Percentiles rank a stretch among this genome's conserved stretches.
Evolutionary conservation across 2,329 filamentous ascomycete species (phyloP).

Genomic region (Salinomyces thailandicus): DNA sequence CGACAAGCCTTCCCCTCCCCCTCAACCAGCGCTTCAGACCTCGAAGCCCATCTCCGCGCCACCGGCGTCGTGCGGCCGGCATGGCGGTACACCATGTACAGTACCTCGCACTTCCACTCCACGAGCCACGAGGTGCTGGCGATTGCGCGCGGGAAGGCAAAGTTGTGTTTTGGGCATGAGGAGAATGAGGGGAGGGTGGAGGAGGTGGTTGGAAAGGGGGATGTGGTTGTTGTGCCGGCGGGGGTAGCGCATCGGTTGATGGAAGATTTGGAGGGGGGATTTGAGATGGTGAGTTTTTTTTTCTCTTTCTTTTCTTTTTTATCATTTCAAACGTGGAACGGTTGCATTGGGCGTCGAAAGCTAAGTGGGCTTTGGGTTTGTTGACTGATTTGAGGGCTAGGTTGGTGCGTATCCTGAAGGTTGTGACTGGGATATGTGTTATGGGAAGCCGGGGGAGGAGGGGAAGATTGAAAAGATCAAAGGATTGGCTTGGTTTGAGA

Average conservation of each 20-base stretch:
- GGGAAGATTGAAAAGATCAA: constrained; percentile 40
- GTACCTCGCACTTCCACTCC: constrained; percentile 55
- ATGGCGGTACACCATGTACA: constrained; percentile 62
- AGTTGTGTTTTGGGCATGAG: constrained; percentile 53
- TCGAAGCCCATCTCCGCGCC: constrained; percentile 46
- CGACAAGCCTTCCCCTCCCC: constrained; percentile 44
- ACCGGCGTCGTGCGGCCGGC: constrained; percentile 50
- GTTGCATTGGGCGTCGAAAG: too few relatives aligned
- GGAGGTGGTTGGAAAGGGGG: constrained; percentile 45
- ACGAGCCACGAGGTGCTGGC: constrained; percentile 57
- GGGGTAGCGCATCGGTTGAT: constrained; percentile 55
- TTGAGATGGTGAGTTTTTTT: constrained; percentile 47
- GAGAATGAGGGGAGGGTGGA: constrained; percentile 49
- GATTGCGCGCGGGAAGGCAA: constrained; percentile 48
- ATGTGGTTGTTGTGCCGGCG: constrained; percentile 55
- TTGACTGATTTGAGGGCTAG: constrained; percentile 1
- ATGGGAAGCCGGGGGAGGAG: constrained; percentile 50
- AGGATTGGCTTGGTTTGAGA: constrained; percentile 46
- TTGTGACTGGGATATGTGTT: constrained; percentile 60
- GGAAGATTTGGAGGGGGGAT: constrained; percentile 45
- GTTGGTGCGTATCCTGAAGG: constrained; percentile 50
- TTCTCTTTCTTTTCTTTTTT: background rate
- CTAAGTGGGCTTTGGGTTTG: too few relatives aligned
- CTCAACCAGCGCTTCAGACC: constrained; percentile 34
- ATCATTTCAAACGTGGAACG: background rate